Conservation (phyloP, 768 basidiomycete species). For the Auricularia cornea region DNA sequence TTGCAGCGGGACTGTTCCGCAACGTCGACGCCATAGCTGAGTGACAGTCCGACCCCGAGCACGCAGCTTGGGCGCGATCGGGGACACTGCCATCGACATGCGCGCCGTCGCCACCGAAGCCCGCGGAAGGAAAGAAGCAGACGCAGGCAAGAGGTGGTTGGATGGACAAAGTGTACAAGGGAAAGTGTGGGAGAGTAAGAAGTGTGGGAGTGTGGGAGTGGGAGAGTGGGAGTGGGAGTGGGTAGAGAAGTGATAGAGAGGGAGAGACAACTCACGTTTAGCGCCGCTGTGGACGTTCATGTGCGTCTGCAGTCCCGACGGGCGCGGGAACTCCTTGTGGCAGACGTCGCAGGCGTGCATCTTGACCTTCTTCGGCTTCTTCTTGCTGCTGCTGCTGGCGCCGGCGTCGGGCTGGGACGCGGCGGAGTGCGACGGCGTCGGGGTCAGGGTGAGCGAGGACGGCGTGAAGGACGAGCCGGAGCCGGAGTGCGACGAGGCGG, state of each 20-base stretch:
- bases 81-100: no score
- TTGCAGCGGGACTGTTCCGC: no score
- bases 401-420: not conserved
- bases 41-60: no score
- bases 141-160: no score
- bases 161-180: no score
- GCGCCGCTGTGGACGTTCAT: slow-evolving; percentile 50
- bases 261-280: slow-evolving; percentile 36
- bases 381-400: slow-evolving; percentile 6
- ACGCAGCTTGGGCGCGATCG: no score
- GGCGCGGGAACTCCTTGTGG: slow-evolving; percentile 45
- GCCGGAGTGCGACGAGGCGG: not conserved
- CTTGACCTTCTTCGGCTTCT: slow-evolving; percentile 35
- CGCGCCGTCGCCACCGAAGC: no score
- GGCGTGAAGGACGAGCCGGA: not conserved
- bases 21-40: no score
- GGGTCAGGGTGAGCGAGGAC: not conserved
- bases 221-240: not conserved
- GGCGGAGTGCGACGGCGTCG: not conserved
- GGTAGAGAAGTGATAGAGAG: not conserved
- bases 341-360: slow-evolving; percentile 49
- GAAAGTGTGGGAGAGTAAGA: no score
- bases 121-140: no score
- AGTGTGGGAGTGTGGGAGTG: no score
- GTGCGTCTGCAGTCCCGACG: slow-evolving; percentile 48